Conservation (phyloP, 2,329 filamentous ascomycete species). For the Phoma sp. region DNA sequence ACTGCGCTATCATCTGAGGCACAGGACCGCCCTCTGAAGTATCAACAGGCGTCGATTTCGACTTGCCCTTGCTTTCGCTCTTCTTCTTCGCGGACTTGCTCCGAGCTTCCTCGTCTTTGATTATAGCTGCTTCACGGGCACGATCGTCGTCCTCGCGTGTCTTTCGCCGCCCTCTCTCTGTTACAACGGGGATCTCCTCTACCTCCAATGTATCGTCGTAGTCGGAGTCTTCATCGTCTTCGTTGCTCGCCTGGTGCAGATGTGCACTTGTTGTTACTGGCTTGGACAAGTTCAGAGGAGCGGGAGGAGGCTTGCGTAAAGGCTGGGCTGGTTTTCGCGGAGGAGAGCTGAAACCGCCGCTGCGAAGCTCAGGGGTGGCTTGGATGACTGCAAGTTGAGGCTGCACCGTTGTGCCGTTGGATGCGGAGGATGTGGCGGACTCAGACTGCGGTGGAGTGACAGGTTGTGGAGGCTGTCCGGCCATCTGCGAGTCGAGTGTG, state of each 20-base stretch:
- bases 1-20: conserved; percentile 27
- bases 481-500: conserved; percentile 13
- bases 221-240: conserved; percentile 77
- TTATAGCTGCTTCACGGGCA: conserved; percentile 71
- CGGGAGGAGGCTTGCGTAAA: conserved; percentile 81
- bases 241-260: conserved; percentile 51
- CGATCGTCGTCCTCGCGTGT: conserved; percentile 88
- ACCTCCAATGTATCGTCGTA: conserved; percentile 80
- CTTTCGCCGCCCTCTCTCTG: conserved; percentile 75
- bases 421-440: conserved; percentile 3
- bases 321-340: conserved; percentile 47
- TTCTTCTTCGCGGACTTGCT: conserved; percentile 76
- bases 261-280: conserved; percentile 51
- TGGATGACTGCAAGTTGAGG: conserved; percentile 48
- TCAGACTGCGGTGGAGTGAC: conserved; percentile 16
- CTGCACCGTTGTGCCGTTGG: conserved; percentile 27
- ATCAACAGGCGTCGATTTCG: conserved; percentile 32
- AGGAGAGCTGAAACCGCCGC: conserved; percentile 46
- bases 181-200: conserved; percentile 63
- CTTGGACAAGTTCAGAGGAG: conserved; percentile 74
- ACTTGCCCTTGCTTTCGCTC: conserved; percentile 58
- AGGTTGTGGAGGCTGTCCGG: conserved; percentile 18
- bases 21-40: conserved; percentile 25
- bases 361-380: conserved; percentile 47
- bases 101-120: conserved; percentile 71